Base-by-base conservation (phyloP, 768 basidiomycete genomes). In the Pilatotrama ljubarskyi region DNA sequence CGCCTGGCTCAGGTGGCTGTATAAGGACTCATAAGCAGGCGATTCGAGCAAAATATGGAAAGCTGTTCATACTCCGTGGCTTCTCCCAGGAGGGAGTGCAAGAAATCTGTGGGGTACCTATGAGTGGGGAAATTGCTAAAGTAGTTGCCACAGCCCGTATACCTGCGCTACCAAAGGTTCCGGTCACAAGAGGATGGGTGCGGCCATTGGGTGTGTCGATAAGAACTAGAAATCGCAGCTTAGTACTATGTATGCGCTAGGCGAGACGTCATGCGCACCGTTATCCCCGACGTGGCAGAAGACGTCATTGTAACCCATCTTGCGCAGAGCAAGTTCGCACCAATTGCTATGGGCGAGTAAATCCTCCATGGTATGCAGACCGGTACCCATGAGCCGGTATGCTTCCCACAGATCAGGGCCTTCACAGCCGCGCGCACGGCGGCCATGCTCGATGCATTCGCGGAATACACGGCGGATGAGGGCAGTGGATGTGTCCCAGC, bases 201-300 rank as follows among this genome's bases (percentile, higher is more conserved):
- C 72, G 73, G 9, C 84, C 84, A 55, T 75, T 78, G 17, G 84
- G 84, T 0, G 84, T 83, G 44, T 84, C 72, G 48, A 85, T 75
- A 20, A 66, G 51, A 8, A 72, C 68, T 66, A 8, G 37, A 4
- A 48, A 5, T 3, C 29, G 29, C 29, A 14, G 29, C 11, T 68
- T 43, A 65, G 52, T 38, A 51, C 15, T 15, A 32, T 10, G 8
- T 20, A 6, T 41, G 24, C 13, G 17, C 14, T 26, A 26, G 9
- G 18, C 10, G 29, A 5, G 8, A 48, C 13, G 7, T 15, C 24
- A 15, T 37, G 53, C 47, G 51, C 57, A 77, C 81, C 82, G 61
- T 79, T 77, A 42, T 87, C 84, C 14, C 91, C 90, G 48, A 93
- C 89, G 71, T 93, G 90, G 59, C 86, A 86, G 73, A 93, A 93